Evolutionary conservation across 768 basidiomycete species (phyloP).

Genomic region (Suillus brevipes): DNA sequence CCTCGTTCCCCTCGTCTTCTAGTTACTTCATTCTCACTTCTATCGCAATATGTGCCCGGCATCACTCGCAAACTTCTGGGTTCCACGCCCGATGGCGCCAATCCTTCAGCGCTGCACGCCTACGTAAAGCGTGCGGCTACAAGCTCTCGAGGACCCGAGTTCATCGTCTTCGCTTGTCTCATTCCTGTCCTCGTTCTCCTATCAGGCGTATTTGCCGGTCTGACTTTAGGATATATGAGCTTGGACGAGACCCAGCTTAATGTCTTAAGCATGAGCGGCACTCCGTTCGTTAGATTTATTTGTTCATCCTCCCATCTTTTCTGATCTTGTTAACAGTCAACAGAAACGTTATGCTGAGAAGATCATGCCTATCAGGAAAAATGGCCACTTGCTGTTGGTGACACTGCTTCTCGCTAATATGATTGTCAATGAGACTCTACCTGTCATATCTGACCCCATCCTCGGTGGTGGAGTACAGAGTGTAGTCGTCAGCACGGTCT

Average conservation of each 20-base stretch:
- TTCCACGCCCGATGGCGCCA: conserved; percentile 1
- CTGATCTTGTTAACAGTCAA: conserved; percentile 43
- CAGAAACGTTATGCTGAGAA: conserved; percentile 81
- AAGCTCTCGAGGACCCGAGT: conserved; percentile 23
- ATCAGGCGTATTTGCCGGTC: conserved; percentile 87
- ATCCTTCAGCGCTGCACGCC: conserved; percentile 22
- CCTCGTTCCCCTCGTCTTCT: conserved; percentile 45
- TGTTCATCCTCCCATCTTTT: neutral
- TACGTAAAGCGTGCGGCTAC: conserved; percentile 33
- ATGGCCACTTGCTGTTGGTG: conserved; percentile 80
- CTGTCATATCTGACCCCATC: conserved; percentile 77
- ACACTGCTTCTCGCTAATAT: conserved; percentile 86
- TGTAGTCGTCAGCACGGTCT: conserved; percentile 78
- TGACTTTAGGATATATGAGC: conserved; percentile 91
- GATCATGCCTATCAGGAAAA: conserved; percentile 83
- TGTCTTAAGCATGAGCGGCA: conserved; percentile 83
- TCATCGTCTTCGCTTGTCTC: conserved; percentile 51
- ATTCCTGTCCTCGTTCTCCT: conserved; percentile 82
- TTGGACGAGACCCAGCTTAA: conserved; percentile 91
- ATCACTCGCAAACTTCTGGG: conserved; percentile 30
- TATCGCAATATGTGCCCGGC: conserved; percentile 45
- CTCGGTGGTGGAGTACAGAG: conserved; percentile 78
- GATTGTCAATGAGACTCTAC: conserved; percentile 88
- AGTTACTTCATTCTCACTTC: conserved; percentile 43
- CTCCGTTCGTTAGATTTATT: conserved; percentile 53